Percentiles rank a stretch among this genome's conserved stretches.
phyloP scores from a whole-genome alignment of 108 stramenopile species.

The Pinguiococcus pyrenoidosus region DNA sequence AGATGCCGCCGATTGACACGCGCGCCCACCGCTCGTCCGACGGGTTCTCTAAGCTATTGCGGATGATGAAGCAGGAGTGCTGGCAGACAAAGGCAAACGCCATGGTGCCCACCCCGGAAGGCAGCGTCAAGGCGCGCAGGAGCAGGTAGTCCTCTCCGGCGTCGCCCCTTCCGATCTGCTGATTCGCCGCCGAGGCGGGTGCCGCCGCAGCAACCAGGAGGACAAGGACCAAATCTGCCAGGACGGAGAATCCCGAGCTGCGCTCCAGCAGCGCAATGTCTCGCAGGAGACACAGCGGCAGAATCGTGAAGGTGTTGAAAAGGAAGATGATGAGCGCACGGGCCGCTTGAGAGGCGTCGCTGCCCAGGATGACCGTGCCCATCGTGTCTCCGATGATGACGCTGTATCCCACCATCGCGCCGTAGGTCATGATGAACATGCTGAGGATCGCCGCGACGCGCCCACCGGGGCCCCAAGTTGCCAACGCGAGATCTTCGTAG shows the following conservation, averaged over 20 bases:
- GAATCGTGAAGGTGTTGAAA: slow-evolving; percentile 6
- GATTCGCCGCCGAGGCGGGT: too few relatives aligned
- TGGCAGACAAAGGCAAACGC: slow-evolving; percentile 46
- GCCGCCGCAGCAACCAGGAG: background rate
- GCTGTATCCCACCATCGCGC: slow-evolving; percentile 36
- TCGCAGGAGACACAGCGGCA: slow-evolving; percentile 20
- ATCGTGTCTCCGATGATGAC: slow-evolving; percentile 31
- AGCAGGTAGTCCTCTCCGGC: slow-evolving; percentile 1
- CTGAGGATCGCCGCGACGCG: slow-evolving; percentile 13
- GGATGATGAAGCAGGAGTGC: too few relatives aligned
- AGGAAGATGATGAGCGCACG: slow-evolving; percentile 1
- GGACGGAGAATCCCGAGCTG: slow-evolving; percentile 17
- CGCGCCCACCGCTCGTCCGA: too few relatives aligned
- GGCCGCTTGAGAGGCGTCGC: background rate
- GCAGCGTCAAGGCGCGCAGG: slow-evolving; percentile 8
- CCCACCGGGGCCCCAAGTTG: slow-evolving; percentile 19
- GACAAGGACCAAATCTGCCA: slow-evolving; percentile 11
- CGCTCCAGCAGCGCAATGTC: slow-evolving; percentile 15
- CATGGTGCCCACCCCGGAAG: slow-evolving; percentile 34
- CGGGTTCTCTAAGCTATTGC: too few relatives aligned
- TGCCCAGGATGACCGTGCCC: background rate
- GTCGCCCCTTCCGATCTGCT: background rate
- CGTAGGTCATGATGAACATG: slow-evolving; percentile 28
- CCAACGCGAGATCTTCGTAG: slow-evolving; percentile 30
- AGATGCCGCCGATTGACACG: too few relatives aligned